Evolutionary conservation across 805 yeast genomes (phyloP), one percentile per base, ranked within the genome.

Genomic region (Lachancea meyersii): DNA sequence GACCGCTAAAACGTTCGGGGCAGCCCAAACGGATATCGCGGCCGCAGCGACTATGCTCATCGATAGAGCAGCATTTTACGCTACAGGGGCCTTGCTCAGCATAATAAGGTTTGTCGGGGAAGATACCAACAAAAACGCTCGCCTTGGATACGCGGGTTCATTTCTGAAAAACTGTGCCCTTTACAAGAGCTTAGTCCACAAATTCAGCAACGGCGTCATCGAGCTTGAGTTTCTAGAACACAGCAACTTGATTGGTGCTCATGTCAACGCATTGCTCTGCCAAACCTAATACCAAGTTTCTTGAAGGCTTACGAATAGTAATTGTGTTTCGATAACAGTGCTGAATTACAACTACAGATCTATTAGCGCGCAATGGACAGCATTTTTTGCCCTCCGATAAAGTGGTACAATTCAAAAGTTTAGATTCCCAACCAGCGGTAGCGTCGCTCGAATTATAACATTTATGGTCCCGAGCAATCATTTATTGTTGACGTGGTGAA

Each of bases 211-310:
- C 5, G 44, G 45, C 19, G 30, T 23, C 3, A 45, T 57, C 11
- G 35, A 43, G 19, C 46, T 59, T 7, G 34, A 46, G 9, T 55
- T 49, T 21, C 35, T 58, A 8, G 46, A 51, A 13, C 49, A 58
- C 38, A 59, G 64, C 47, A 55, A 55, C 39, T 41, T 59, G 31
- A 38, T 53, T 28, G 64, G 64, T 22, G 55, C 61, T 7, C 55
- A 57, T 9, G 35, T 28, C 20, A 39, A 23, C n/a, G n/a, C 31
- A 30, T 30, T 14, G 18, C 17, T 10, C 19, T 30, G 32, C 18
- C 17, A 14, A 7, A 23, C 10, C 11, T 23, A 23, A 23, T 23
- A 23, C n/a, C n/a, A n/a, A n/a, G n/a, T n/a, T n/a, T n/a, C n/a
- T n/a, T n/a, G n/a, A n/a, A n/a, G n/a, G n/a, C n/a, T n/a, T n/a